Base-by-base conservation (phyloP, 176 grass and related monocot genomes). In the Stipa capillata region DNA sequence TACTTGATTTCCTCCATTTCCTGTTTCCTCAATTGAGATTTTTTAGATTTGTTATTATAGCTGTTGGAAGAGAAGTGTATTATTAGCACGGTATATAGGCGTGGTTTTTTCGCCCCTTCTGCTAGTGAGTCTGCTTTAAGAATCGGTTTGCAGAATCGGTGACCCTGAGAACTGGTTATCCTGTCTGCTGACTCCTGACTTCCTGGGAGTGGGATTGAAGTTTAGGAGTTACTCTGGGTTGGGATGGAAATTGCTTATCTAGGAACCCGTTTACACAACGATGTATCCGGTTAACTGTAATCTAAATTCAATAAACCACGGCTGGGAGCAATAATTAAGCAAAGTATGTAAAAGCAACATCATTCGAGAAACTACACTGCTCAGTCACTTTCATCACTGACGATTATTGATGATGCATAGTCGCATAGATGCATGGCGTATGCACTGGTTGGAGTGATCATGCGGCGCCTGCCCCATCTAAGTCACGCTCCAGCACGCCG, bases 31-130 rank as follows among this genome's bases (percentile, higher is more conserved):
- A 49, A 37, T 34, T 61, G 17, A n/a, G 47, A 57, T 27, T 34
- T n/a, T 68, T 69, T 80, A 85, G 62, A 61, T 64, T 82, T 85
- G 21, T 72, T 77, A 56, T 64, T 65, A 55, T 64, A 89, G 82
- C 44, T 53, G 53, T 81, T 17, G 29, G 72, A 23, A 85, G 54
- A 65, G 16, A 76, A 62, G 37, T 82, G 76, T 62, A 53, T 35
- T 36, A 69, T 69, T 54, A 84, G 55, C 29, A 62, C 15, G 21
- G 18, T 35, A 54, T 74, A 81, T 87, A 80, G 67, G 28, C 44
- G 3, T 61, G 17, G 20, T 81, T 15, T 21, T 73, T 74, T 82
- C 10, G 23, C 44, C 25, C 47, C 20, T 24, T 6, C 33, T 25
- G 16, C 59, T 50, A 8, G 11, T 7, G 10, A 12, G 9, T 58